Base-by-base conservation (phyloP, 2,329 filamentous ascomycete genomes). In the Thielaviopsis ethacetica region DNA sequence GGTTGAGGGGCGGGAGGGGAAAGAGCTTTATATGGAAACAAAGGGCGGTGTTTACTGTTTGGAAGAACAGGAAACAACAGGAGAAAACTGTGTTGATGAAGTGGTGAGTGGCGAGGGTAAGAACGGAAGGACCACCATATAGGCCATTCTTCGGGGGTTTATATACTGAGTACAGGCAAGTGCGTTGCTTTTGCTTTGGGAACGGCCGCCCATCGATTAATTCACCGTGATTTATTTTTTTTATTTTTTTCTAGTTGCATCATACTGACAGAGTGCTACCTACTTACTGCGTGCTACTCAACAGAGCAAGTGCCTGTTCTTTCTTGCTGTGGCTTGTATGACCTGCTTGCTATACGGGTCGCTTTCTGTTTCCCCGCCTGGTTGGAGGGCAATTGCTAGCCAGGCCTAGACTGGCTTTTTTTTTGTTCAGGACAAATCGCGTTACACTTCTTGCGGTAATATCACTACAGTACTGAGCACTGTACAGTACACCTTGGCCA, bases 21-120 rank as follows among this genome's bases (percentile, higher is more conserved):
- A 22, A 15, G 17, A 50, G 50, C 38, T 61, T 57, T 61, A 61
- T 57, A 58, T 57, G 15, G 15, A 17, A 49, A 47, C 34, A 15
- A 13, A 41, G 15, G 34, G 34, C 10, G 34, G 4, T 34, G 21
- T 41, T 49, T 55, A 21, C 24, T 55, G 54, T 17, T 41, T 41
- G n/a, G 54, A 27, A n/a, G 47, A 56, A 30, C 54, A 56, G 26
- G 38, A 26, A 22, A 47, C 12, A 30, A 15, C 53, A 44, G 44
- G 41, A 55, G 21, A 55, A 55, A 55, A 47, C 30, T 47, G 54
- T 41, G 22, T n/a, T 56, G 54, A 17, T 49, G 24, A 50, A 15
- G 34, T 41, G 15, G 30, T 41, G 53, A 55, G 53, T 55, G 53
- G 53, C 53, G 30, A 55, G 53, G 22, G 38, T 44, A 54, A 41